Conservation (phyloP, 352 stramenopile genomes). For the Phytophthora pini region DNA sequence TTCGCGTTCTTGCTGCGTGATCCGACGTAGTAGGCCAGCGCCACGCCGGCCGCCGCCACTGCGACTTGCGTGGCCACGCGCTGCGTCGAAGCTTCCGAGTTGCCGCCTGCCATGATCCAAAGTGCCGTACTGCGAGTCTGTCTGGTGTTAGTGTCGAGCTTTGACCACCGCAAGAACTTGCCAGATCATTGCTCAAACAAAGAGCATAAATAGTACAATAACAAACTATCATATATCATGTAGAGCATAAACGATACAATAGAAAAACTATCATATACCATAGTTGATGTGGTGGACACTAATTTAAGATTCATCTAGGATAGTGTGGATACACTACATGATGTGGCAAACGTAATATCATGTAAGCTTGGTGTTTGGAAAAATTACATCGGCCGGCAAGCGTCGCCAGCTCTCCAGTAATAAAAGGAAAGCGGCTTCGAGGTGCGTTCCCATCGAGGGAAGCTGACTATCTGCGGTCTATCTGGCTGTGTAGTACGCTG, state of each 20-base stretch:
- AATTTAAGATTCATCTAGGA: not conserved
- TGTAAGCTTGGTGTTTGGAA: conserved; percentile 1
- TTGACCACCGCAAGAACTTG: conserved; percentile 10
- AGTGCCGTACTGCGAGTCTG: conserved; percentile 9
- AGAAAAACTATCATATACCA: too few species aligned
- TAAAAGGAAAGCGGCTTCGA: conserved; percentile 13
- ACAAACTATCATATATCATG: not conserved
- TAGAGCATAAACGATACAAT: not conserved
- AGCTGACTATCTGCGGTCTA: not conserved
- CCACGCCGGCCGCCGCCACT: conserved; percentile 56
- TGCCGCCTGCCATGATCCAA: conserved; percentile 27
- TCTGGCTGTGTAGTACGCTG: not conserved
- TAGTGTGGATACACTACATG: not conserved
- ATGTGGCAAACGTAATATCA: not conserved
- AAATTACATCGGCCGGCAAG: conserved; percentile 15
- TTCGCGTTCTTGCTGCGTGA: conserved; percentile 53
- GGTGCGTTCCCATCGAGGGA: conserved; percentile 29
- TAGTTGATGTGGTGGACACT: not conserved
- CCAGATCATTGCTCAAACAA: conserved; percentile 30
- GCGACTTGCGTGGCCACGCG: conserved; percentile 60
- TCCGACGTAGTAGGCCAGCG: conserved; percentile 71
- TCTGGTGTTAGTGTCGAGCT: not conserved
- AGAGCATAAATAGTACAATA: conserved; percentile 1
- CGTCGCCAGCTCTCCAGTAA: conserved; percentile 17
- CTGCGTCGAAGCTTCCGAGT: conserved; percentile 32